Conservation (phyloP, 2,329 filamentous ascomycete genomes). For the Pseudogymnoascus sp. region DNA sequence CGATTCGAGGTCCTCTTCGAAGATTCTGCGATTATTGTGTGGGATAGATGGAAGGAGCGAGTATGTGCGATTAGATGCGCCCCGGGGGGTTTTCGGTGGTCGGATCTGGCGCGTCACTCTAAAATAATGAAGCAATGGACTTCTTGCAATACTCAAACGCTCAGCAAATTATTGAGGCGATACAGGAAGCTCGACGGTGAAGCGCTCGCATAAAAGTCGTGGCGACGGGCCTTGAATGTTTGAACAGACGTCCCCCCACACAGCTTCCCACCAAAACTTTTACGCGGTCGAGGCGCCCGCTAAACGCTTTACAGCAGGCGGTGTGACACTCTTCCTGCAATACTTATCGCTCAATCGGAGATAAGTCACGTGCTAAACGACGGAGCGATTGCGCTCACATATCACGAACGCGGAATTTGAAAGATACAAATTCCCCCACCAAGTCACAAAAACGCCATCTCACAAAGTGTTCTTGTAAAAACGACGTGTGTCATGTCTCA, state of each 20-base stretch:
- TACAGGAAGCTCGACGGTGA: not conserved
- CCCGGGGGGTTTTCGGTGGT: not conserved
- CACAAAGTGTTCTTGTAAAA: not conserved
- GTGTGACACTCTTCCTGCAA: not conserved
- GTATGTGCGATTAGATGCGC: not conserved
- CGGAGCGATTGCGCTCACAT: conserved; percentile 5
- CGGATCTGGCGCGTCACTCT: not conserved
- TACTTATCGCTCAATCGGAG: not conserved
- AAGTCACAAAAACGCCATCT: not conserved
- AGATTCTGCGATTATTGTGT: conserved; percentile 1
- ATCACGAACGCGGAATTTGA: conserved; percentile 4
- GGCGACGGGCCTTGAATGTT: not conserved
- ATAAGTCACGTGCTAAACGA: not conserved
- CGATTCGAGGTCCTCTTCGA: not conserved
- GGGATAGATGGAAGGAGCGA: not conserved
- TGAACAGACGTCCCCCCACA: not conserved
- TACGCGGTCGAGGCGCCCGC: not conserved
- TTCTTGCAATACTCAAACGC: not conserved
- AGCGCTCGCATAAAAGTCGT: conserved; percentile 1
- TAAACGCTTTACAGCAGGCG: not conserved
- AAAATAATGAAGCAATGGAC: not conserved
- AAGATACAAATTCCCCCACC: not conserved
- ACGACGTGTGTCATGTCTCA: conserved; percentile 1
- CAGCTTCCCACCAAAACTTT: conserved; percentile 7
- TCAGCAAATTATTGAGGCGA: not conserved